Base-by-base conservation (phyloP, 2,329 filamentous ascomycete species). In the Xylariaceae sp. region DNA sequence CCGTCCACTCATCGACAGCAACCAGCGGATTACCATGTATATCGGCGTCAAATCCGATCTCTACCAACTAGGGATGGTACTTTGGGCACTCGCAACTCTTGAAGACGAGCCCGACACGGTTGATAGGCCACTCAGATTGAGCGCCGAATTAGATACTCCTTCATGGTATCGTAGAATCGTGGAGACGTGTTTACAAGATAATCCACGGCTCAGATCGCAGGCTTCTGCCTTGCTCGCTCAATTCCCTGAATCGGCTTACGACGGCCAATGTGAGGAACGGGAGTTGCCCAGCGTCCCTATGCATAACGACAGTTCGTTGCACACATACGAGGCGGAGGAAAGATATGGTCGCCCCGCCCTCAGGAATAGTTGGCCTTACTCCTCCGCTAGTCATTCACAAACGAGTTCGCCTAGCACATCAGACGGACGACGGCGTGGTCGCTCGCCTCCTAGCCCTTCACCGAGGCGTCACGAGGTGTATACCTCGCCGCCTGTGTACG, bases 21-120 rank as follows among this genome's bases (percentile, higher is more conserved):
- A 89, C 59, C 92, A 97, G 73, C 84, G 91, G 35, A 92, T 99
- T 56, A 89, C 90, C 51, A 96, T 97, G 88, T 97, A 96, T 70
- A 97, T 99, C 71, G 93, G 94, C 10, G 92, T 97, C 71, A 99
- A 99, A 75, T 96, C 93, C 0, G 94, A 99, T 74, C 79, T 99
- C 1, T 99, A 89, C 69, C 94, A 99, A 74, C 82, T 97, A 4
- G 94, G 94, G 4, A 99, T 99, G 94, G 92, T 96, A 1, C 77
- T 99, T 2, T 99, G 93, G 91, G 91, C 90, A 18, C 77, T 99
- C 51, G 93, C 91, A 1, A 88, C 88, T 70, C 84, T 93, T 65
- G 85, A 92, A 58, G 93, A 97, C 68, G 93, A 97, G 69, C 94
- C 94, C 1, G 94, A 97, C 72, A 81, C 84, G 17, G 86, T 89